Percentiles rank a stretch among this genome's conserved stretches.
phyloP scores from a whole-genome alignment of 108 stramenopile genomes.

The Stephanodiscus minutulus region DNA sequence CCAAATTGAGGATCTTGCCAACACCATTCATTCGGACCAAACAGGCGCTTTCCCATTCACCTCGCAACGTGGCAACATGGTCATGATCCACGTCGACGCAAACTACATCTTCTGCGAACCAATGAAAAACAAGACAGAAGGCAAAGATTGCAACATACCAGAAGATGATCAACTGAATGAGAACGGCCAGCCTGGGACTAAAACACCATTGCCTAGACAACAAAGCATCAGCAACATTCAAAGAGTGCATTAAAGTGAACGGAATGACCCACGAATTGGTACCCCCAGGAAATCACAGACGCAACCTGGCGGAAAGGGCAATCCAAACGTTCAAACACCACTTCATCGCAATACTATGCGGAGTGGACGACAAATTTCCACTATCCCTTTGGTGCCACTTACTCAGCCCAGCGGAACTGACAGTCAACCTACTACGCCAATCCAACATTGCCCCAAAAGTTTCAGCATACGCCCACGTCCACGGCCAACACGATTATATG shows the following conservation, averaged over 20 bases:
- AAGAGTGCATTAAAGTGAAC: conserved; percentile 2
- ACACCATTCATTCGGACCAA: conserved; percentile 44
- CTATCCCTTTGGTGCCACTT: conserved; percentile 25
- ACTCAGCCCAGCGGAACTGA: conserved; percentile 4
- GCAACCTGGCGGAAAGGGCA: conserved; percentile 16
- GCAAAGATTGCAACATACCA: conserved; percentile 6
- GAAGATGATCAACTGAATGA: not conserved
- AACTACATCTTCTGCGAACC: conserved; percentile 48
- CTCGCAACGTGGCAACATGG: conserved; percentile 36
- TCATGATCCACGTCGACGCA: conserved; percentile 31
- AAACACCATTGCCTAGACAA: conserved; percentile 27
- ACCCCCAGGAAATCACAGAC: conserved; percentile 10
- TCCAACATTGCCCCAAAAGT: conserved; percentile 9
- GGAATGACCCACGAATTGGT: conserved; percentile 2
- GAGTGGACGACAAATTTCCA: conserved; percentile 9
- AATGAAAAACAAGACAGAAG: conserved; percentile 13
- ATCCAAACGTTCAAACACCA: conserved; percentile 20
- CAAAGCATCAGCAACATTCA: conserved; percentile 12
- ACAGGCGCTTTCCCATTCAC: conserved; percentile 38
- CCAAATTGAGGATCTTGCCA: not conserved
- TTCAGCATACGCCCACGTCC: conserved; percentile 12
- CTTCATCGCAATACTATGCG: conserved; percentile 5
- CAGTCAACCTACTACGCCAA: conserved; percentile 6
- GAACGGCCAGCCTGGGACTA: not conserved
- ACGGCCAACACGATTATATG: conserved; percentile 12